These are phyloP conservation scores for Aspergillus awamori DNA, from an alignment of 2,329 filamentous ascomycete genomes.

Conservation along the genomic window DNA sequence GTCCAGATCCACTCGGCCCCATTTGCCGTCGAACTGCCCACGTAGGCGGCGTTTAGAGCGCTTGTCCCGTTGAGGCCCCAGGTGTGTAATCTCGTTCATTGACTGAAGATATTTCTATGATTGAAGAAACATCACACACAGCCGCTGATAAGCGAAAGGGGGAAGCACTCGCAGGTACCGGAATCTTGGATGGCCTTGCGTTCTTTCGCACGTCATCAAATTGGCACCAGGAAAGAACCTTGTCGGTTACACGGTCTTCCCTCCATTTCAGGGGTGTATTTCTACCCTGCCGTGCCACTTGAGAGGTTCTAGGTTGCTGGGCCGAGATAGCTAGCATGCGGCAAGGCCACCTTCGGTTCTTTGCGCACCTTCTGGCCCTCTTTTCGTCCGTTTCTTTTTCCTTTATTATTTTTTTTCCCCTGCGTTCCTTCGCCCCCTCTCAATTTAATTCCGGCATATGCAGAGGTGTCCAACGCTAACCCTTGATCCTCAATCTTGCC, in stretches of 20 bases:
- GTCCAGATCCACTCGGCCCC: constrained; percentile 15
- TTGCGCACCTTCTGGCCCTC: constrained; percentile 13
- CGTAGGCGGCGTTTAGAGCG: constrained; percentile 37
- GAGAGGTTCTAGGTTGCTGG: constrained; percentile 20
- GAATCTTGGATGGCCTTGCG: constrained; percentile 4
- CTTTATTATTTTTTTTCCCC: constrained; percentile 24
- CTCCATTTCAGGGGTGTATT: constrained; percentile 14
- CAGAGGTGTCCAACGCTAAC: constrained; percentile 38
- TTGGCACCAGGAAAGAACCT: constrained; percentile 3
- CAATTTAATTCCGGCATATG: constrained; percentile 26
- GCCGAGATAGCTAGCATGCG: constrained; percentile 24
- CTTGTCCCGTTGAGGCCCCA: constrained; percentile 31
- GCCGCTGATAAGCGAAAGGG: constrained; percentile 18
- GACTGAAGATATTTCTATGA: constrained; percentile 13
- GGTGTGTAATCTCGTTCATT: constrained; percentile 19
- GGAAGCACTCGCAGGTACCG: constrained; percentile 7
- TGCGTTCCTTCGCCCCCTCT: background rate
- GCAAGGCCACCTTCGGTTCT: constrained; percentile 12
- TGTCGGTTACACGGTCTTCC: constrained; percentile 25
- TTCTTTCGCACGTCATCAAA: constrained; percentile 10
- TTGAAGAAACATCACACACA: constrained; percentile 9
- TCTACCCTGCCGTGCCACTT: constrained; percentile 22
- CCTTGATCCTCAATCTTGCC: constrained; percentile 28
- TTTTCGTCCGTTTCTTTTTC: constrained; percentile 9
- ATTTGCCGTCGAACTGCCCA: constrained; percentile 16